Conservation (phyloP, 31 red algal species). For the Bonnemaisonia californica region DNA sequence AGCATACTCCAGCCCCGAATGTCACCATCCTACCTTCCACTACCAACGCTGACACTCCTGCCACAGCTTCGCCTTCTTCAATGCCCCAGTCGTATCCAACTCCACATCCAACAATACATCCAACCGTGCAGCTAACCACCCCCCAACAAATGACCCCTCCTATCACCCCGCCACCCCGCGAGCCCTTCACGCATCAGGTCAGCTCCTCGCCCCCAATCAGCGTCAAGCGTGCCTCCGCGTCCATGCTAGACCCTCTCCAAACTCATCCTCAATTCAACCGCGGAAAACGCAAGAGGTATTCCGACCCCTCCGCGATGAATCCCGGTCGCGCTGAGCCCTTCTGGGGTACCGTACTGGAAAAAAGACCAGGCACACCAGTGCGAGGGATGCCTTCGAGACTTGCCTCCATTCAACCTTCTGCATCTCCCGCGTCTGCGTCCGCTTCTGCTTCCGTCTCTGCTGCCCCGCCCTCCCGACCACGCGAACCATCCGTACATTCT, state of each 20-base stretch:
- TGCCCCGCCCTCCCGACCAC: neutral
- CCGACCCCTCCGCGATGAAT: conserved; percentile 2
- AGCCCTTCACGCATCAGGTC: too few species aligned
- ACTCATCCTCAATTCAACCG: neutral
- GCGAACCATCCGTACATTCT: conserved; percentile 10
- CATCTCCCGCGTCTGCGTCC: neutral
- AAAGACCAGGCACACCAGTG: neutral
- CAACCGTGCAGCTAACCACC: neutral
- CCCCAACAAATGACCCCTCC: neutral
- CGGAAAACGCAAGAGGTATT: conserved; percentile 31
- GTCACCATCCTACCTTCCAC: neutral
- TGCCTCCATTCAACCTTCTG: neutral
- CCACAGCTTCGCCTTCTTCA: too few species aligned
- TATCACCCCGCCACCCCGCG: neutral
- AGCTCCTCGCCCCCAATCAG: too few species aligned
- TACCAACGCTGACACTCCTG: neutral
- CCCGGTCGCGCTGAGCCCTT: conserved; percentile 7
- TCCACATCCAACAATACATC: neutral
- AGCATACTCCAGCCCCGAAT: neutral
- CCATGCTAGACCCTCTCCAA: neutral
- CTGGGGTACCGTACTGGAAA: conserved; percentile 38
- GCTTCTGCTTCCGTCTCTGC: neutral
- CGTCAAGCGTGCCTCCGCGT: conserved; percentile 36
- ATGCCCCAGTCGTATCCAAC: too few species aligned
- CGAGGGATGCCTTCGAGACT: neutral